Evolutionary conservation across 2,329 filamentous ascomycete genomes (phyloP), one percentile per base, ranked within the genome.

Genomic region (Colletotrichum graminicola): DNA sequence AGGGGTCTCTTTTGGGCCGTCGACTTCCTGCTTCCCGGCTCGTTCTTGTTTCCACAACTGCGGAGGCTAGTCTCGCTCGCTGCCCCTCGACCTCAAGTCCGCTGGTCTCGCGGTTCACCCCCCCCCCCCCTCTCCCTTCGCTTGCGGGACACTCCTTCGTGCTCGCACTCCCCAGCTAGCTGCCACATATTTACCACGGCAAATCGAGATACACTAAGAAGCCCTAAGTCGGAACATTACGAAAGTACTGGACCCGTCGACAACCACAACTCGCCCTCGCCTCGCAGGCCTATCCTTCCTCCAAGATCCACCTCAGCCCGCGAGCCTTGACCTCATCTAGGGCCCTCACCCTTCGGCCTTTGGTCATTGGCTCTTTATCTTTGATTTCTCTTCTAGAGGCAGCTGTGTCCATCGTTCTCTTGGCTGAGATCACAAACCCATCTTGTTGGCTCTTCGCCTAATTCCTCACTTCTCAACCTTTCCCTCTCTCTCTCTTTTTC

Each of bases 41-140:
- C 56, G 57, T 72, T 60, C 62, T 63, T 72, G 68, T 39, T 71
- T 45, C 52, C 60, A 72, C 62, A 61, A 56, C 45, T 72, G 63
- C 67, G 68, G 67, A n/a, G 72, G 59, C 67, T 57, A 57, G 71
- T 71, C 67, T 73, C 62, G 71, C 67, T 73, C 62, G 71, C 71
- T 71, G 51, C 67, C 60, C 67, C 67, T 67, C 71, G 68, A 71
- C 56, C 70, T 72, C 70, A 72, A 72, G 61, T 72, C 55, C 62
- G 51, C 66, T 23, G 61, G 47, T 56, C 56, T 71, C 66, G 49
- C 52, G 70, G 57, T 62, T 57, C 61, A 70, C 60, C 65, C 65
- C 59, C 54, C 68, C 60, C 65, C 59, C 41, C 60, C 65, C 65
- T 54, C 54, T 71, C 60, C 65, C 59, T 47, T 72, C 65, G 65